These are phyloP conservation scores for Fusarium circinatum DNA, from an alignment of 2,329 filamentous ascomycete species.

Conservation along the genomic window DNA sequence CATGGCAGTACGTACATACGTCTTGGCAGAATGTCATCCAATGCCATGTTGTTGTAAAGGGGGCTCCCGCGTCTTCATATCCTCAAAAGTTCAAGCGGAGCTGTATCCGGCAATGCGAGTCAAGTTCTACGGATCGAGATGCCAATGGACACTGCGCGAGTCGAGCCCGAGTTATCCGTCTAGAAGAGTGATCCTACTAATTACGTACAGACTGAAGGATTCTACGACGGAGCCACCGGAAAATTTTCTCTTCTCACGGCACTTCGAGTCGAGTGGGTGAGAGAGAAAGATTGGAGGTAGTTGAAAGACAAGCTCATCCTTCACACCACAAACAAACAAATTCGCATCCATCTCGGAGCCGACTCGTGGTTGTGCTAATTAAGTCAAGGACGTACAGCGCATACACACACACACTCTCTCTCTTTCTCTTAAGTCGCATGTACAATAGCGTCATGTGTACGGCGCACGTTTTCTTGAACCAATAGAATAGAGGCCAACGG, in stretches of 20 bases:
- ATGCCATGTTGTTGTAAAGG: constrained; percentile 17
- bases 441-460: constrained; percentile 43
- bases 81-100: not conserved
- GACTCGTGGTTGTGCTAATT: constrained; percentile 12
- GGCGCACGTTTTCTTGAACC: constrained; percentile 26
- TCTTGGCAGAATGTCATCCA: constrained; percentile 31
- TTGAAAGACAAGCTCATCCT: constrained; percentile 13
- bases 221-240: constrained; percentile 10
- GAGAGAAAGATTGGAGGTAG: not conserved
- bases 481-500: constrained; percentile 25
- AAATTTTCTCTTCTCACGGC: constrained; percentile 13
- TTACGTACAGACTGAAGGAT: constrained; percentile 33
- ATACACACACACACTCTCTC: not conserved
- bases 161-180: constrained; percentile 26
- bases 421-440: constrained; percentile 20
- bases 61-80: not conserved
- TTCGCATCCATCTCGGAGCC: constrained; percentile 15
- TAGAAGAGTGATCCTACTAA: not conserved
- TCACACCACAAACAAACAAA: constrained; percentile 11
- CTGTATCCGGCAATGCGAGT: constrained; percentile 16
- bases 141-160: constrained; percentile 2
- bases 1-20: not conserved
- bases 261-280: constrained; percentile 13
- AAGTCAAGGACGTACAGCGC: constrained; percentile 11
- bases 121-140: constrained; percentile 16